Base-by-base conservation (phyloP, 2,329 filamentous ascomycete species). In the Parastagonospora avenae region DNA sequence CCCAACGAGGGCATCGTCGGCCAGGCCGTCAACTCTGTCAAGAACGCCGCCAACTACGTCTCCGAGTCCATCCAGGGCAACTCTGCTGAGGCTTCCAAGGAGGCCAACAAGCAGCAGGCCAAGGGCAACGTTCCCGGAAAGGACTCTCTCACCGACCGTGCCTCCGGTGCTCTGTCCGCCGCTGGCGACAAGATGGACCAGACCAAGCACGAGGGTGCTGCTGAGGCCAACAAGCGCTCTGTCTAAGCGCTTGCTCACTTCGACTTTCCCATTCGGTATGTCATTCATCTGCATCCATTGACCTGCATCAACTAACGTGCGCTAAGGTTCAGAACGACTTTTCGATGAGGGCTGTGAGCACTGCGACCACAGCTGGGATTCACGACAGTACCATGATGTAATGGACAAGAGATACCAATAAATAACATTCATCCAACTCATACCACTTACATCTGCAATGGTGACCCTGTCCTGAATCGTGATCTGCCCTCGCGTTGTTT, bases 41-140 rank as follows among this genome's bases (percentile, higher is more conserved):
- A 74, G 79, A 83, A 87, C 77, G 82, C 81, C 68, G 84, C 77
- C 77, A 87, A 87, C 82, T 88, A 88, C 82, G 84, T 88, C 76
- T 76, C 83, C 62, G 86, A 88, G 80, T 77, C 79, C 66, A 74
- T 85, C 70, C 80, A 87, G 79, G 77, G 85, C 71, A 77, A 78
- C 54, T 70, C 79, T 57, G 77, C 77, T 55, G 79, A 81, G 60
- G 77, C 82, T 55, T 83, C 80, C 77, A 88, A 89, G 83, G 85
- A 88, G 77, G 78, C 78, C 78, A 88, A 89, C 83, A 88, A 89
- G 83, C 63, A 67, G 60, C 72, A 75, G 59, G 74, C 73, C 67
- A 77, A 76, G 60, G 86, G 85, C 73, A 88, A 88, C 81, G 83
- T 85, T 70, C 61, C 63, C 57, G 64, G 66, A 35, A 43, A 67